Evolutionary conservation across 257 asterid species (phyloP), one percentile per base, ranked within the genome.

Genomic region (Thymus mandschuricus): DNA sequence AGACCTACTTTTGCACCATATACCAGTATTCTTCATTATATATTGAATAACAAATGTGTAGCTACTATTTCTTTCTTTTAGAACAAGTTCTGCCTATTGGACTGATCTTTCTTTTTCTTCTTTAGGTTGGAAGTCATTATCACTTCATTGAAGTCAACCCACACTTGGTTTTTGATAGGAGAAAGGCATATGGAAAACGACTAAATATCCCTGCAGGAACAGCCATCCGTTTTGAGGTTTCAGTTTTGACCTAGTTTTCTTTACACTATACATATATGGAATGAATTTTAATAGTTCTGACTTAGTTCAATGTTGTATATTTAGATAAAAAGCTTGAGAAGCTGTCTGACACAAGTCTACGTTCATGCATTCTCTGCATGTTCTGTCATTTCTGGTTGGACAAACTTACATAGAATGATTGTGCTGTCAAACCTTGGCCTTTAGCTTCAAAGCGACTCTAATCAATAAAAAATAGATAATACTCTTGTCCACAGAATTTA

Each of bases 61-160:
- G 46, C 48, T 64, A n/a, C 63, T 44, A 6, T 21, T 68, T 54
- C 66, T 63, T 74, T 60, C 56, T 49, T 6, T 70, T 52, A 56
- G 68, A 51, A 31, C 34, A n/a, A 11, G 38, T 51, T 38, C 49
- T 66, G 58, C 68, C 67, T 66, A 38, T 33, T 77, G 28, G 74
- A 58, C 78, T 68, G 30, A 44, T 62, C 31, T 62, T 56, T n/a
- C 55, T 12, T 44, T 44, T 63, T 61, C 77, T 45, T 72, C 59
- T 86, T 59, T 84, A 94, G 97, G 95, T 94, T 81, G 99, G 99
- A 57, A 94, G 99, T 82, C 99, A 94, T 80, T 91, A 94, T 85
- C 97, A 88, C 88, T 91, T 94, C 78, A 86, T 88, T 55, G 99
- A 94, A 85, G 95, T 81, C 72, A 94, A 94, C 79, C 97, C 96